Conservation (phyloP, 441 rosid species). For the Populus hybrid region DNA sequence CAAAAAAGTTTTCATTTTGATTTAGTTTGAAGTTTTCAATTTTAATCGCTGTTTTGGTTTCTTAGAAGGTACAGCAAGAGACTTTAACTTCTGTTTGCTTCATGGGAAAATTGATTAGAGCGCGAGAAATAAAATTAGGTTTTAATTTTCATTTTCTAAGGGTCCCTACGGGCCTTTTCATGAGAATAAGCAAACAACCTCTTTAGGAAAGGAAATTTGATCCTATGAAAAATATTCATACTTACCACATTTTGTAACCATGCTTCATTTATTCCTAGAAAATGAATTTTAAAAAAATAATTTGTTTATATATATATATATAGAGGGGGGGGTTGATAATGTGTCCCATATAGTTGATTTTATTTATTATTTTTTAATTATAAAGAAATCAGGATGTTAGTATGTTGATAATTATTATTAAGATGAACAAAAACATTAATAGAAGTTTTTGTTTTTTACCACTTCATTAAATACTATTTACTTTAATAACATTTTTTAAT, state of each 20-base stretch:
- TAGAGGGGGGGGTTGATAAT: not conserved
- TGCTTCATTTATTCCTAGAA: no score
- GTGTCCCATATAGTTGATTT: not conserved
- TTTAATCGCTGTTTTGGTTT: not conserved
- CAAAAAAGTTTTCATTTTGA: not conserved
- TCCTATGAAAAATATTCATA: not conserved
- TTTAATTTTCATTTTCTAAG: not conserved
- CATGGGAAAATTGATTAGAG: not conserved
- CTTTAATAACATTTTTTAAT: no score
- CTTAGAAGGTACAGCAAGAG: not conserved
- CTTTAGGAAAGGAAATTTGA: not conserved
- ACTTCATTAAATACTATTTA: no score
- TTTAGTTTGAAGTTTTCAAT: not conserved
- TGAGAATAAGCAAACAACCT: not conserved
- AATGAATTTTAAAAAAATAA: no score
- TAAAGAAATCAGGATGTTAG: no score
- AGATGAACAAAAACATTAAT: no score
- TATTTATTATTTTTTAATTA: no score
- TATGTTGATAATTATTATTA: no score
- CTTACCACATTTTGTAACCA: no score
- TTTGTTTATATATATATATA: no score
- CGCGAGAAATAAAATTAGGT: not conserved
- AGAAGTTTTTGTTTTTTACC: no score
- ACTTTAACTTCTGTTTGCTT: not conserved
- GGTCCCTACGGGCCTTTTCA: not conserved